phyloP scores from a whole-genome alignment of 225 moss, liverwort and hornwort species.

The Neckera pumila region DNA sequence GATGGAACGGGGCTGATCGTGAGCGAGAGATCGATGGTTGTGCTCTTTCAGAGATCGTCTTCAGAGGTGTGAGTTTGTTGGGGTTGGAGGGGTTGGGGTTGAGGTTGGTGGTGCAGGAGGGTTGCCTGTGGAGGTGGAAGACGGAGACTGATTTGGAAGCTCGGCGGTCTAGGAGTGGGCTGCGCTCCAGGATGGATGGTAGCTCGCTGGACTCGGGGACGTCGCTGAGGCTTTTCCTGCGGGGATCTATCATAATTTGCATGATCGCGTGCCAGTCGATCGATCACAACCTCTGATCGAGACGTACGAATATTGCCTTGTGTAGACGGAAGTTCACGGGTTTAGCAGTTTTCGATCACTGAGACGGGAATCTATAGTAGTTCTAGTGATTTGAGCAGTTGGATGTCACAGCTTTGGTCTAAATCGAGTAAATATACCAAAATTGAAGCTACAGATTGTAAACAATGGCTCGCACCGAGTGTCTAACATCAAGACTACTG shows the following conservation, averaged over 20 bases:
- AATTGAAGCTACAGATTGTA: neutral
- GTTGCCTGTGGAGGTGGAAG: neutral
- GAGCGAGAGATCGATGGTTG: neutral
- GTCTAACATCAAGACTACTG: neutral
- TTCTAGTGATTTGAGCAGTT: neutral
- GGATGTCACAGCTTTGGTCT: neutral
- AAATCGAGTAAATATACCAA: neutral
- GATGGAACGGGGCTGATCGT: neutral
- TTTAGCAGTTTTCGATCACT: neutral
- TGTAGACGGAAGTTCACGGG: neutral
- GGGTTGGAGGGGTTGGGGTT: neutral
- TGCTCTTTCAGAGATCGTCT: neutral
- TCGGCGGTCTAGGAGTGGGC: constrained; percentile 16
- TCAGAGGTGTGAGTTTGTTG: neutral
- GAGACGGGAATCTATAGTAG: neutral
- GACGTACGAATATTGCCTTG: neutral
- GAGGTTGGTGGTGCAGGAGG: neutral
- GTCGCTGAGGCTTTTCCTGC: constrained; percentile 5
- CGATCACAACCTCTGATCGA: neutral
- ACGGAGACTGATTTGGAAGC: neutral
- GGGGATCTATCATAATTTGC: constrained; percentile 1
- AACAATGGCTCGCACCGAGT: too few species aligned
- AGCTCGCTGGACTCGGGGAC: neutral
- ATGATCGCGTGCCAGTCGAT: neutral
- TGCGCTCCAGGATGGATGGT: constrained; percentile 1